These are phyloP conservation scores for Harringtonia aguacate DNA, from an alignment of 2,329 filamentous ascomycete species.

Conservation along the genomic window DNA sequence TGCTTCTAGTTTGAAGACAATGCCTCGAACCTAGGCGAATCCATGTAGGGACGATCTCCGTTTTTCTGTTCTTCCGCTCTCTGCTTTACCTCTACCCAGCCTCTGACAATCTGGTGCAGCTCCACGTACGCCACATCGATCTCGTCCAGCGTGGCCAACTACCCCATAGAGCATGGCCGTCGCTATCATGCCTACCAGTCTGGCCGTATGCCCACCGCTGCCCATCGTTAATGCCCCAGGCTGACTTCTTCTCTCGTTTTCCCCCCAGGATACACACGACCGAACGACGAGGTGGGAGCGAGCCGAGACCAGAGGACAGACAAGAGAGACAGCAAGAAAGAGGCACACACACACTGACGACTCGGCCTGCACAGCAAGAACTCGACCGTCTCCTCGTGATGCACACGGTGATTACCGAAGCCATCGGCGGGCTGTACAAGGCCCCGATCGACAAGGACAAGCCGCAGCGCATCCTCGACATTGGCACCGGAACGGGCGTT, in stretches of 20 bases:
- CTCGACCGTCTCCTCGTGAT: conserved; percentile 10
- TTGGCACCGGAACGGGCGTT: conserved; percentile 9
- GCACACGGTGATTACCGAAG: conserved; percentile 5
- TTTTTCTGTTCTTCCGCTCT: too few relatives aligned
- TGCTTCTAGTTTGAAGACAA: not conserved
- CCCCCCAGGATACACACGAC: conserved; percentile 19
- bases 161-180: conserved; percentile 23
- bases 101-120: too few relatives aligned
- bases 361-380: conserved; percentile 5
- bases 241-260: not conserved
- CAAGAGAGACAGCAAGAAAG: not conserved
- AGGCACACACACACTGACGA: not conserved
- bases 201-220: conserved; percentile 13
- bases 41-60: too few relatives aligned
- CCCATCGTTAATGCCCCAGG: not conserved
- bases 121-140: conserved; percentile 16
- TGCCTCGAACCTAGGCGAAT: conserved; percentile 5
- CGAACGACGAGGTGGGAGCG: conserved; percentile 23
- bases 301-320: too few relatives aligned
- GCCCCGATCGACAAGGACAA: conserved; percentile 6
- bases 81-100: too few relatives aligned
- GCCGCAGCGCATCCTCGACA: conserved; percentile 7
- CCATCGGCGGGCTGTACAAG: conserved; percentile 3
- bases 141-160: conserved; percentile 17
- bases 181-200: conserved; percentile 25